phyloP scores from a whole-genome alignment of 805 yeast genomes.

The Candida hungchunana region DNA sequence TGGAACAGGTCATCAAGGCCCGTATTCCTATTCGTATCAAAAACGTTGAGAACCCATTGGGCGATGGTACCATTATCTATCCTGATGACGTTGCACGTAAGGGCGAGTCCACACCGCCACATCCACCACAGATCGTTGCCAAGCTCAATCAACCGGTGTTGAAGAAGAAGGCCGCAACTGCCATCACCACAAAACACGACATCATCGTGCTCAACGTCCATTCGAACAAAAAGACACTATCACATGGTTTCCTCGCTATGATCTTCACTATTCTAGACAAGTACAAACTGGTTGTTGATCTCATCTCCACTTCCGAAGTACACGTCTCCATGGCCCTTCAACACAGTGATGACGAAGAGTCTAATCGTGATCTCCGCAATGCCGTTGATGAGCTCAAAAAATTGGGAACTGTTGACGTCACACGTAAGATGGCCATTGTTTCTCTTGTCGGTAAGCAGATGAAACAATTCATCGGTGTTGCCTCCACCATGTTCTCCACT shows the following conservation, averaged over 20 bases:
- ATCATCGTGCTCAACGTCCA: constrained; percentile 91
- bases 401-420: constrained; percentile 86
- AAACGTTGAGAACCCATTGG: constrained; percentile 91
- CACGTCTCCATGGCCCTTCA: constrained; percentile 98
- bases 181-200: constrained; percentile 91
- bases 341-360: constrained; percentile 60
- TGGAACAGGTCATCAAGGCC: constrained; percentile 97
- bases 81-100: constrained; percentile 84
- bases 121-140: constrained; percentile 65
- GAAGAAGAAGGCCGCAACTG: constrained; percentile 76
- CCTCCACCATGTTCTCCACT: constrained; percentile 94
- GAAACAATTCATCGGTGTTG: constrained; percentile 95
- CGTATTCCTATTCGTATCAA: constrained; percentile 95
- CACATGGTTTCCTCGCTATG: constrained; percentile 92
- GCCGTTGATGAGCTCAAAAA: constrained; percentile 76
- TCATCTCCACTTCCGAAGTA: constrained; percentile 95
- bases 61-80: constrained; percentile 88
- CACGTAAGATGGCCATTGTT: constrained; percentile 83
- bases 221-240: constrained; percentile 85
- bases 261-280: constrained; percentile 84
- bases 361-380: constrained; percentile 47
- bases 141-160: constrained; percentile 27
- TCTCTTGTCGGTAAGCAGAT: constrained; percentile 95
- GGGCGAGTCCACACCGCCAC: constrained; percentile 91
- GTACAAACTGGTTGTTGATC: constrained; percentile 84